A percentile compares a stretch with the other conserved stretches of the same genome.
phyloP scores from a whole-genome alignment of 495 filamentous ascomycete genomes.

The Glutinoglossum americanum region DNA sequence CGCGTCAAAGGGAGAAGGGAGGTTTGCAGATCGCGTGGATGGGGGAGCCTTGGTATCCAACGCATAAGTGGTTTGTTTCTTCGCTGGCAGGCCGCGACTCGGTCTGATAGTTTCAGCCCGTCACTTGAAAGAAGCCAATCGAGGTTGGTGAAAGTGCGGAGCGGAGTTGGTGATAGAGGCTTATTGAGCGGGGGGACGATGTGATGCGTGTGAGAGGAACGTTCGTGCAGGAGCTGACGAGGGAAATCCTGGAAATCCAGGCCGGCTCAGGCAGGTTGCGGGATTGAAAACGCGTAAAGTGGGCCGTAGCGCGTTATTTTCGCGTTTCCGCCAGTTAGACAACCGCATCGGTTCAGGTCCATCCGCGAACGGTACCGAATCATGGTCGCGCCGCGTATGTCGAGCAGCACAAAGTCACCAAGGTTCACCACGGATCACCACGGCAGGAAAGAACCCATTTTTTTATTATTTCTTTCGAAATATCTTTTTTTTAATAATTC shows the following conservation, averaged over 20 bases:
- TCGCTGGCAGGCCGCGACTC: neutral
- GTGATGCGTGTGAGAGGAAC: neutral
- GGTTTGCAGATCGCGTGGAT: neutral
- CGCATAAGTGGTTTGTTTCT: neutral
- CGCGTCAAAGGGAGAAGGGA: neutral
- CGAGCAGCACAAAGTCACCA: too few relatives aligned
- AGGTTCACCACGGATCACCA: too few relatives aligned
- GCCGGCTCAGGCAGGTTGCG: neutral
- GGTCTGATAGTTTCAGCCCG: neutral
- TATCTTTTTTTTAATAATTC: too few relatives aligned
- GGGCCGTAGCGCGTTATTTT: neutral
- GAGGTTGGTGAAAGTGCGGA: neutral
- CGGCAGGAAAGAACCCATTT: too few relatives aligned
- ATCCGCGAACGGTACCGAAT: too few relatives aligned
- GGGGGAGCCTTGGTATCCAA: neutral
- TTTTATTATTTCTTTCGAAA: too few relatives aligned
- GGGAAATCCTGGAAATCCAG: neutral
- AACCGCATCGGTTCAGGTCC: too few relatives aligned
- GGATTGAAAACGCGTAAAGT: neutral
- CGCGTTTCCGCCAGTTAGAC: neutral
- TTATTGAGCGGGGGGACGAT: neutral
- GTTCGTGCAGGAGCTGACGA: neutral
- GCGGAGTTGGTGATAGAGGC: neutral
- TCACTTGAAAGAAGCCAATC: neutral
- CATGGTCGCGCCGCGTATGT: too few relatives aligned